Conservation (phyloP, 1,139 yeast species). For the Yamadazyma sp. region DNA sequence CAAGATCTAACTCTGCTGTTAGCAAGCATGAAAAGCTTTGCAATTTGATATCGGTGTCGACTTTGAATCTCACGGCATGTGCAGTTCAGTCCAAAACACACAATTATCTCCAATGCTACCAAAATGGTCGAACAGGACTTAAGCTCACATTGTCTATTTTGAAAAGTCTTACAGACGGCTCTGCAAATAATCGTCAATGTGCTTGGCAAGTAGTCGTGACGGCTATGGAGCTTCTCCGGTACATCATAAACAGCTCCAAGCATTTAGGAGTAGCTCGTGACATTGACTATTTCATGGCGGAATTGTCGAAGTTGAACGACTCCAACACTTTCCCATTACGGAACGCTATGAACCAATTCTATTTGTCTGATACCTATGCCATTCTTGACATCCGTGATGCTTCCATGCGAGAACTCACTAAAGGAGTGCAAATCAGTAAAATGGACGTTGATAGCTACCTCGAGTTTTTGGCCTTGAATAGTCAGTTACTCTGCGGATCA, state of each 20-base stretch:
- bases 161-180: slow-evolving; percentile 33
- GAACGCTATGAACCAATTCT: slow-evolving; percentile 24
- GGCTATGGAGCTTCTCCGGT: slow-evolving; percentile 34
- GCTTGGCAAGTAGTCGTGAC: slow-evolving; percentile 36
- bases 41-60: slow-evolving; percentile 36
- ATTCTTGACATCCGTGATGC: slow-evolving; percentile 11
- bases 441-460: slow-evolving; percentile 7
- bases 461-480: slow-evolving; percentile 3
- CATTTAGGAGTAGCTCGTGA: slow-evolving; percentile 58
- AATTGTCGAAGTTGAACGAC: slow-evolving; percentile 39
- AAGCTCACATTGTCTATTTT: slow-evolving; percentile 43
- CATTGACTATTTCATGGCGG: slow-evolving; percentile 48
- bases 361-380: slow-evolving; percentile 19
- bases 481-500: slow-evolving; percentile 4
- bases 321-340: slow-evolving; percentile 27
- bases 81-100: slow-evolving; percentile 17
- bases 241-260: slow-evolving; percentile 34
- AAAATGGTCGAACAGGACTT: slow-evolving; percentile 35
- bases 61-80: slow-evolving; percentile 33
- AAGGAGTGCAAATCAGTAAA: slow-evolving; percentile 7
- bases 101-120: slow-evolving; percentile 25
- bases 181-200: slow-evolving; percentile 22
- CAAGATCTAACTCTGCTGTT: slow-evolving; percentile 14
- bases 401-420: slow-evolving; percentile 3
- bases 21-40: slow-evolving; percentile 26